phyloP scores from a whole-genome alignment of 2,329 filamentous ascomycete genomes.

The Monilinia aucupariae region DNA sequence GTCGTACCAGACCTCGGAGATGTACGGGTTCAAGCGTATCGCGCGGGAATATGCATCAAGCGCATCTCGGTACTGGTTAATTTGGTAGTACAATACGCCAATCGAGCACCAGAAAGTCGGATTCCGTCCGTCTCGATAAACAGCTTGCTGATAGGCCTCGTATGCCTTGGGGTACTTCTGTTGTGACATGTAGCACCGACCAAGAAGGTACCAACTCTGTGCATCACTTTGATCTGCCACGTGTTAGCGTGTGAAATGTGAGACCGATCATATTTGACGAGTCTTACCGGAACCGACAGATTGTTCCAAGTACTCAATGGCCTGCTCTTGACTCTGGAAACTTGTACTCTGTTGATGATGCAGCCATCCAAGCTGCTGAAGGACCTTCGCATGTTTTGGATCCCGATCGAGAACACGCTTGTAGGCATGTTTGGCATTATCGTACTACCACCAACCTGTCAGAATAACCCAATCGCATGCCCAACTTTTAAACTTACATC shows the following conservation, averaged over 20 bases:
- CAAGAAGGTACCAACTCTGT: conserved; percentile 97
- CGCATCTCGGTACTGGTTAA: conserved; percentile 98
- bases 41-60: conserved; percentile 96
- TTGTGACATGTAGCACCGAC: conserved; percentile 98
- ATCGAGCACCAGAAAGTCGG: conserved; percentile 99
- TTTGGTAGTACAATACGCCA: conserved; percentile 97
- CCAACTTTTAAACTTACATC: conserved; percentile 61
- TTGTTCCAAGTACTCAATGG: conserved; percentile 95
- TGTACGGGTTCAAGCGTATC: conserved; percentile 94
- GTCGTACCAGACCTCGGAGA: conserved; percentile 99
- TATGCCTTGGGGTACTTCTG: conserved; percentile 98
- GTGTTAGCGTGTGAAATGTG: conserved; percentile 33
- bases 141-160: conserved; percentile 96
- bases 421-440: conserved; percentile 88
- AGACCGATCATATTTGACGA: conserved; percentile 23
- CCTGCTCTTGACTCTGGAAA: conserved; percentile 88
- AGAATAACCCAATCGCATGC: conserved; percentile 24
- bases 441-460: conserved; percentile 57
- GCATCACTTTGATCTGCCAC: conserved; percentile 80
- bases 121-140: conserved; percentile 95
- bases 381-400: conserved; percentile 92
- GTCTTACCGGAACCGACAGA: conserved; percentile 82
- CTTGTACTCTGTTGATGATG: conserved; percentile 93
- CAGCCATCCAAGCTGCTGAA: conserved; percentile 96
- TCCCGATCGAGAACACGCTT: conserved; percentile 89